Base-by-base conservation (phyloP, 148 eudicot genomes). In the Persicaria maculosa region DNA sequence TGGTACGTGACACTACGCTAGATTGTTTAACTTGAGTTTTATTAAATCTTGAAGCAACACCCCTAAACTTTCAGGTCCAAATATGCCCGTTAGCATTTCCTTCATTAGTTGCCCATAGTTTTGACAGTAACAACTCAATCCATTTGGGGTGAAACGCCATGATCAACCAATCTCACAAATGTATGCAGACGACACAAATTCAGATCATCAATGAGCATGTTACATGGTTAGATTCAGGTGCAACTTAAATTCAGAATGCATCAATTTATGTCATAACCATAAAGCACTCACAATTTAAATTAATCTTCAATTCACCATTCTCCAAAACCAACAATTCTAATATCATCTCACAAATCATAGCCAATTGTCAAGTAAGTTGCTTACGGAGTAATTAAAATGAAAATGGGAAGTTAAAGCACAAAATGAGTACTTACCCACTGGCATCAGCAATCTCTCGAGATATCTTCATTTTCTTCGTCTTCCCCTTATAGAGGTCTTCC, bases 401-500 rank as follows among this genome's bases (percentile, higher is more conserved):
- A 17, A 19, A 11, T 62, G 31, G 31, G 43, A 10, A 22, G 20
- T 58, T 12, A 62, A 11, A 2, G 44, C 7, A 25, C 15, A 62
- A 62, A 62, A 62, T 11, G 44, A 11, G 14, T 25, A 61, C 85
- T 47, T 87, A 92, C 97, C 97, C 91, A 44, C 78, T 71, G 76
- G 82, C 59, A 78, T 92, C 93, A 64, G 78, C 50, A 67, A 92
- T 81, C 20, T 87, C 83, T 83, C 91, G 82, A 0, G 97, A 90
- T 72, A 92, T 92, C 89, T 87, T 92, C 95, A 92, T 92, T 85
- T 92, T 92, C 85, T 90, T 88, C 83, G 86, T 90, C 6, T 91
- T 83, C 58, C 97, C 97, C 25, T 81, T 85, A 61, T 75, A 92
- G 76, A 92, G 85, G 71, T 92, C 97, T 81, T 88, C 97, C 85